phyloP scores from a whole-genome alignment of 345 rosid species.

The Firmiana major region DNA sequence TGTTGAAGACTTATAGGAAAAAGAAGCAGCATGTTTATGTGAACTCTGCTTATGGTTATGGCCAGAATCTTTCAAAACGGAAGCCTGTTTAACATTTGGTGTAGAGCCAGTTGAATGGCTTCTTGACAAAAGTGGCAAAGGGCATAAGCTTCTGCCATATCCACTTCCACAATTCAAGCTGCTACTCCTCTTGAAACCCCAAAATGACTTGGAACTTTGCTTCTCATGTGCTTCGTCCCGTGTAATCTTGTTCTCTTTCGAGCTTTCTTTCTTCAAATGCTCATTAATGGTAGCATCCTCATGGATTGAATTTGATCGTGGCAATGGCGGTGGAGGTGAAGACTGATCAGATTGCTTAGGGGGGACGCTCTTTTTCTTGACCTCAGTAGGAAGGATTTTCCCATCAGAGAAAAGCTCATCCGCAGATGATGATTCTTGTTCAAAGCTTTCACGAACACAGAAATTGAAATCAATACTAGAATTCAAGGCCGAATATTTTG shows the following conservation, averaged over 20 bases:
- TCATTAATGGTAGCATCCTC: background rate
- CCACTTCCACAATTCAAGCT: conserved; percentile 72
- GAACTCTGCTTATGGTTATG: conserved; percentile 39
- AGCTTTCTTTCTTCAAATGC: conserved; percentile 15
- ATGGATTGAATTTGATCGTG: background rate
- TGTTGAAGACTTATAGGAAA: conserved; percentile 23
- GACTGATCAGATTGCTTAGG: conserved; percentile 3
- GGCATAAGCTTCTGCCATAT: conserved; percentile 67
- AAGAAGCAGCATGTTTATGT: conserved; percentile 29
- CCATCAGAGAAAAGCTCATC: conserved; percentile 57
- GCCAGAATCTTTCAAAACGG: conserved; percentile 29
- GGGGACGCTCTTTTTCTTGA: conserved; percentile 31
- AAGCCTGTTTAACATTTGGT: conserved; percentile 29
- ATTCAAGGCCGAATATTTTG: conserved; percentile 35
- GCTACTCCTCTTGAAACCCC: conserved; percentile 73
- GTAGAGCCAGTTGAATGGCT: conserved; percentile 73
- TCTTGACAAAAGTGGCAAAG: conserved; percentile 65
- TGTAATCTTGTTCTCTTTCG: conserved; percentile 26
- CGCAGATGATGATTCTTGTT: conserved; percentile 48
- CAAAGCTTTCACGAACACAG: conserved; percentile 41
- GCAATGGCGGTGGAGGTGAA: conserved; percentile 4
- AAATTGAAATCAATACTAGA: conserved; percentile 54
- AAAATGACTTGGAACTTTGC: conserved; percentile 62
- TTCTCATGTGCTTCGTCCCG: conserved; percentile 33
- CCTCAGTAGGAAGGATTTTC: conserved; percentile 48